A percentile compares a stretch with the other conserved stretches of the same genome.
phyloP scores from a whole-genome alignment of 495 filamentous ascomycete genomes.

The Astrothelium subdiscretum region DNA sequence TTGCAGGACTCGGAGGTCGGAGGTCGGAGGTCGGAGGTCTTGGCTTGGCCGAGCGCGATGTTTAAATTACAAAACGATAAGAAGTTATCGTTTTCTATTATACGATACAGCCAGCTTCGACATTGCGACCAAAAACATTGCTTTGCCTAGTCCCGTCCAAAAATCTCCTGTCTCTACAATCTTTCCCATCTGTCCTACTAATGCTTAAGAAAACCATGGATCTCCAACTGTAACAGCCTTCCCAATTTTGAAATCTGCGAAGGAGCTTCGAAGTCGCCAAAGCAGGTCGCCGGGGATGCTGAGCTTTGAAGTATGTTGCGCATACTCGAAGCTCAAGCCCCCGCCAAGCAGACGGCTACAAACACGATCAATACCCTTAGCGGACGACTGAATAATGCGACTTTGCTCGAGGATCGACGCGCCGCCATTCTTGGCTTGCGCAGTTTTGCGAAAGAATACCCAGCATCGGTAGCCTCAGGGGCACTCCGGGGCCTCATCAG shows the following conservation, averaged over 20 bases:
- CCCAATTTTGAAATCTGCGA: too few species aligned
- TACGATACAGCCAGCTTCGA: neutral
- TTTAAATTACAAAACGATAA: neutral
- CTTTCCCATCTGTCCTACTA: neutral
- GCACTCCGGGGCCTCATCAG: constrained; percentile 76
- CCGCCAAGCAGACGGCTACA: constrained; percentile 89
- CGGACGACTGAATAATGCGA: constrained; percentile 73
- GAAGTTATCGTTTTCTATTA: neutral
- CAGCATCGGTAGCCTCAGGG: constrained; percentile 90
- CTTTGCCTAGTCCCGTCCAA: neutral
- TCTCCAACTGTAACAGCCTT: neutral
- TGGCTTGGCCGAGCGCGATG: neutral
- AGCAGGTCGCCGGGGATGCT: constrained; percentile 4
- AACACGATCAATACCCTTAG: constrained; percentile 86
- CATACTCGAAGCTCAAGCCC: constrained; percentile 73
- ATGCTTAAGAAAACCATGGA: neutral
- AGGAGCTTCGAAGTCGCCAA: too few species aligned
- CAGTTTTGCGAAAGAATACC: constrained; percentile 92
- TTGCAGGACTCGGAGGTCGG: neutral
- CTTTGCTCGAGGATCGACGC: constrained; percentile 84
- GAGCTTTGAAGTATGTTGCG: constrained; percentile 56
- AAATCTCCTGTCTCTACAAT: neutral
- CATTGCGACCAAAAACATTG: neutral
- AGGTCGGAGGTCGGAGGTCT: neutral
- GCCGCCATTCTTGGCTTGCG: constrained; percentile 85